Evolutionary conservation across 306 rosid species (phyloP).

Genomic region (Phaseolus lunatus): DNA sequence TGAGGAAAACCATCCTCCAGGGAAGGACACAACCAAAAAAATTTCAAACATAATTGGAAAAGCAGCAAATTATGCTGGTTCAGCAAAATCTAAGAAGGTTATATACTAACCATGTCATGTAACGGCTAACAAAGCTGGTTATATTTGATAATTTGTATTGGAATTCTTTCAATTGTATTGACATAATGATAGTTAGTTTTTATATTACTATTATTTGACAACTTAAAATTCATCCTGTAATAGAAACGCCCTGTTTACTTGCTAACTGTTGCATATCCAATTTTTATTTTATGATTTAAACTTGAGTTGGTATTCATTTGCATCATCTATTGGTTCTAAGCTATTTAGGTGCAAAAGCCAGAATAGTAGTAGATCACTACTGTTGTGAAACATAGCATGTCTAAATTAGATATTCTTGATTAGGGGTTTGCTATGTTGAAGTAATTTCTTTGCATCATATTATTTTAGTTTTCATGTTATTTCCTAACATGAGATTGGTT

Average conservation of each 20-base stretch:
- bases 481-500: conserved; percentile 13
- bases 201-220: conserved; percentile 25
- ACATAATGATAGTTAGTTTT: conserved; percentile 36
- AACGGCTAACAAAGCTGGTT: conserved; percentile 3
- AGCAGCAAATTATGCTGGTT: conserved; percentile 89
- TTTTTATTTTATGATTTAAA: conserved; percentile 28
- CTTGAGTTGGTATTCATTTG: conserved; percentile 1
- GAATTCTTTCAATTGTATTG: conserved; percentile 32
- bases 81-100: conserved; percentile 87
- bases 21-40: conserved; percentile 92
- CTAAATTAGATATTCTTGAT: conserved; percentile 5
- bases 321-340: conserved; percentile 19
- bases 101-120: conserved; percentile 40
- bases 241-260: conserved; percentile 27
- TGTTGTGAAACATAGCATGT: conserved; percentile 10
- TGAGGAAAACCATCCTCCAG: conserved; percentile 95
- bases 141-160: conserved; percentile 23
- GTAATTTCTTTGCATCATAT: background rate
- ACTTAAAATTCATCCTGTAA: background rate
- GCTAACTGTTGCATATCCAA: conserved; percentile 27
- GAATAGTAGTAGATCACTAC: background rate
- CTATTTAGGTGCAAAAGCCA: background rate
- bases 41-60: conserved; percentile 88
- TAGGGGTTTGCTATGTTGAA: background rate
- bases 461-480: conserved; percentile 14